Percentiles rank a stretch among this genome's conserved stretches.
These are phyloP conservation scores for Asterionellopsis glacialis DNA, from an alignment of 108 stramenopile species.

Conservation along the genomic window DNA sequence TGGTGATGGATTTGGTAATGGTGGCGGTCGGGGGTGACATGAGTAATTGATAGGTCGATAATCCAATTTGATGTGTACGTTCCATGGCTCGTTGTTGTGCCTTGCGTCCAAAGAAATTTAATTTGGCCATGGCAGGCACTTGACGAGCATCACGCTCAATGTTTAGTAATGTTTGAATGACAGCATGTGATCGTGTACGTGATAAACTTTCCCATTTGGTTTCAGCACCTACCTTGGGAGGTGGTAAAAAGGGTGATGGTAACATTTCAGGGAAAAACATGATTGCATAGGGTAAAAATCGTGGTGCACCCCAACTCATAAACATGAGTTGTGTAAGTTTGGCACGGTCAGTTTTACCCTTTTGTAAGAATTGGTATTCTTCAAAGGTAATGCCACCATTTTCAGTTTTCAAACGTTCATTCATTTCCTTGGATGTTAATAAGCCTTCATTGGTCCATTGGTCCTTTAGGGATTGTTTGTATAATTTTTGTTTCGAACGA, in stretches of 20 bases:
- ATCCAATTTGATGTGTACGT: slow-evolving; percentile 17
- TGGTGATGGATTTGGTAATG: too few species aligned
- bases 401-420: slow-evolving; percentile 11
- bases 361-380: slow-evolving; percentile 67
- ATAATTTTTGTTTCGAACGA: slow-evolving; percentile 45
- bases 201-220: slow-evolving; percentile 40
- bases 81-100: slow-evolving; percentile 32
- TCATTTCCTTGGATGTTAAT: slow-evolving; percentile 29
- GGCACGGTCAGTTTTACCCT: slow-evolving; percentile 70
- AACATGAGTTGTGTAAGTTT: slow-evolving; percentile 63
- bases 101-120: slow-evolving; percentile 77
- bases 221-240: slow-evolving; percentile 21
- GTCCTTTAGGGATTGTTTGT: slow-evolving; percentile 25
- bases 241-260: slow-evolving; percentile 59
- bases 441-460: slow-evolving; percentile 31
- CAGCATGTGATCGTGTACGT: slow-evolving; percentile 61
- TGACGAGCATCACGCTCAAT: slow-evolving; percentile 57
- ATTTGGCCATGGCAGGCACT: slow-evolving; percentile 57
- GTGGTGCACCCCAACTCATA: slow-evolving; percentile 58
- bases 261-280: slow-evolving; percentile 80
- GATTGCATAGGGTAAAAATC: slow-evolving; percentile 70
- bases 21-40: background rate
- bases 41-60: background rate
- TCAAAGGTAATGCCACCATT: slow-evolving; percentile 48
- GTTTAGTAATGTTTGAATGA: slow-evolving; percentile 53